phyloP scores from a whole-genome alignment of 192 early-diverging fungal genomes.

The Thamnidium elegans region DNA sequence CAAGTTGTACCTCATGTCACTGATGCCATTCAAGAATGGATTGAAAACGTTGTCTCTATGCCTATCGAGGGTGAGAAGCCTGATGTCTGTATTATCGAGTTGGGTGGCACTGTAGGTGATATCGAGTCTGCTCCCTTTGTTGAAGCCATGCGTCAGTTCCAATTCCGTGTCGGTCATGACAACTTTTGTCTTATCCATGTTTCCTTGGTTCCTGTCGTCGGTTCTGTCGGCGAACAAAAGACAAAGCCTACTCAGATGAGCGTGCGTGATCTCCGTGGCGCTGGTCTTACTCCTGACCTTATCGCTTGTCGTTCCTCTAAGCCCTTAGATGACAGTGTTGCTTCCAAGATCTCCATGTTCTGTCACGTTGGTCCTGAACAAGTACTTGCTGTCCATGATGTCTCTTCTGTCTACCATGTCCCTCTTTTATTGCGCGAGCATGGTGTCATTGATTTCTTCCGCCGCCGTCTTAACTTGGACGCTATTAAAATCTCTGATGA shows the following conservation, averaged over 20 bases:
- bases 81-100: slow-evolving; percentile 97
- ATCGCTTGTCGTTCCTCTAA: slow-evolving; percentile 93
- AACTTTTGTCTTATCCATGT: slow-evolving; percentile 99
- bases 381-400: slow-evolving; percentile 95
- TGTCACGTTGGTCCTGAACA: slow-evolving; percentile 94
- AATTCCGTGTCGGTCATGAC: slow-evolving; percentile 97
- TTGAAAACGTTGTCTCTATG: slow-evolving; percentile 90
- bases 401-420: slow-evolving; percentile 94
- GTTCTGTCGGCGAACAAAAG: slow-evolving; percentile 98
- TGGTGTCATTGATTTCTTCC: slow-evolving; percentile 79
- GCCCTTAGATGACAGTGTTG: slow-evolving; percentile 80
- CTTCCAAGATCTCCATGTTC: slow-evolving; percentile 96
- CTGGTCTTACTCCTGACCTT: slow-evolving; percentile 93
- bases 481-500: slow-evolving; percentile 50
- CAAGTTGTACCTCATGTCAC: slow-evolving; percentile 99
- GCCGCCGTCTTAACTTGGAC: slow-evolving; percentile 75
- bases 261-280: slow-evolving; percentile 90
- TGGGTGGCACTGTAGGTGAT: slow-evolving; percentile 98
- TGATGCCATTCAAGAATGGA: slow-evolving; percentile 96
- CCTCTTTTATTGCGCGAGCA: slow-evolving; percentile 88
- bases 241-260: slow-evolving; percentile 99
- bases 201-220: slow-evolving; percentile 94
- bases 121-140: slow-evolving; percentile 99
- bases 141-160: slow-evolving; percentile 99
- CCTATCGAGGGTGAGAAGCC: slow-evolving; percentile 86